These are phyloP conservation scores for Cucumis cinereus DNA, from an alignment of 306 rosid genomes.

Conservation along the genomic window DNA sequence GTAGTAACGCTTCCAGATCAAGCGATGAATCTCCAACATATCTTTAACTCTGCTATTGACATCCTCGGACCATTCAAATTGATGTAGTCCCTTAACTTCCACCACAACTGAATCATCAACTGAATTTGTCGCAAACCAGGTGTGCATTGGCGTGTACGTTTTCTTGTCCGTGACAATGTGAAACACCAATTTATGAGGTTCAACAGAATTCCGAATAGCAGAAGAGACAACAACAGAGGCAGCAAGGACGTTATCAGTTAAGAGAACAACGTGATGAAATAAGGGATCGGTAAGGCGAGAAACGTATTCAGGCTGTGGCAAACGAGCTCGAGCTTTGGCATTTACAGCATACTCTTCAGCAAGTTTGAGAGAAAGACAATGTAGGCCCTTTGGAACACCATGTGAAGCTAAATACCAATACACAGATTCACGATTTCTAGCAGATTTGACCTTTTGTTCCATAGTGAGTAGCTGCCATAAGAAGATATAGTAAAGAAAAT, in stretches of 20 bases:
- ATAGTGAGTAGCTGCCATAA: constrained; percentile 50
- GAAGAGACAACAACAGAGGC: constrained; percentile 83
- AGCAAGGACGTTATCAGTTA: constrained; percentile 78
- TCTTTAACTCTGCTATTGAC: constrained; percentile 61
- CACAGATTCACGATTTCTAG: constrained; percentile 56
- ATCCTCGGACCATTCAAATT: constrained; percentile 79
- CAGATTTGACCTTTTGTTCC: constrained; percentile 68
- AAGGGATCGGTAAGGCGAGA: constrained; percentile 64
- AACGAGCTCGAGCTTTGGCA: constrained; percentile 61
- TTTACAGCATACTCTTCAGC: constrained; percentile 86
- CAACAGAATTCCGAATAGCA: constrained; percentile 44
- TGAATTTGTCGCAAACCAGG: constrained; percentile 84
- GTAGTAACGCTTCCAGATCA: constrained; percentile 53
- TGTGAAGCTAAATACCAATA: constrained; percentile 90
- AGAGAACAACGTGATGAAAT: constrained; percentile 59
- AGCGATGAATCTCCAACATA: constrained; percentile 61
- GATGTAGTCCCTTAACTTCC: constrained; percentile 87
- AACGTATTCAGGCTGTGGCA: constrained; percentile 68
- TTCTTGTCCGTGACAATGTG: constrained; percentile 84
- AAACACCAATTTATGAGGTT: constrained; percentile 61
- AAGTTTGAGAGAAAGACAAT: constrained; percentile 70
- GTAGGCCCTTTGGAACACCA: constrained; percentile 70
- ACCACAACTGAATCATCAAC: constrained; percentile 46
- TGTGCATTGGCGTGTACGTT: constrained; percentile 83
- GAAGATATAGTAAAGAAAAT: background rate